Conservation (phyloP, 2,329 filamentous ascomycete genomes). For the Talaromyces sp. region DNA sequence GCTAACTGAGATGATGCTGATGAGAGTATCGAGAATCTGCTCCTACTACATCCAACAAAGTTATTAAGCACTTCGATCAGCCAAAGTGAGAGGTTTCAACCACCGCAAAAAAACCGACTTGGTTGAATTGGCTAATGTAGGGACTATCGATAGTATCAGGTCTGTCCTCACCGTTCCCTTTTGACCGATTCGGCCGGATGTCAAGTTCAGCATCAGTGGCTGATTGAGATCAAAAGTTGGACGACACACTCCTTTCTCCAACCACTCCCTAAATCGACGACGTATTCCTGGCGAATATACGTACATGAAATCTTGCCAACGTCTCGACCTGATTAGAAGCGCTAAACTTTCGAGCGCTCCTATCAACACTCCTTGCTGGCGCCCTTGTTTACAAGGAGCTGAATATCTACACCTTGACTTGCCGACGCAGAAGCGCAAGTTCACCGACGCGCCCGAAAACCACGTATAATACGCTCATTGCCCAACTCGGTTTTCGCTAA, state of each 20-base stretch:
- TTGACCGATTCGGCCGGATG: neutral
- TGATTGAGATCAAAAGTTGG: neutral
- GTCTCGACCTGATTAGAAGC: neutral
- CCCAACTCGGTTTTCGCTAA: neutral
- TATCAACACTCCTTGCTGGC: conserved; percentile 16
- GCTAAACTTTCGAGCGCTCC: neutral
- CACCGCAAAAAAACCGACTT: no score
- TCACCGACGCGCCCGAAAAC: neutral
- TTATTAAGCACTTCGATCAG: neutral
- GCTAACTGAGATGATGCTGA: neutral
- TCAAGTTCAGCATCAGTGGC: neutral
- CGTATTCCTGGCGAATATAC: neutral
- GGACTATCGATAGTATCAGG: neutral
- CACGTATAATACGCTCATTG: neutral
- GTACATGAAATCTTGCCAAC: neutral
- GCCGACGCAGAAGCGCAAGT: neutral
- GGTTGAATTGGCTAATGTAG: neutral
- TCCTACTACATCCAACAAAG: neutral
- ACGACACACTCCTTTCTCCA: neutral
- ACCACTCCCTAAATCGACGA: neutral
- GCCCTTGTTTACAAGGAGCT: conserved; percentile 18
- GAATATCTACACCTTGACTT: neutral
- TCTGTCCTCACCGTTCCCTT: neutral
- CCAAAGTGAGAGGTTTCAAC: neutral
- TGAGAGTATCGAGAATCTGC: neutral